Percentiles rank a stretch among this genome's conserved stretches.
Conservation (phyloP, 2,329 filamentous ascomycete species). For the Conoideocrella luteorostrata region DNA sequence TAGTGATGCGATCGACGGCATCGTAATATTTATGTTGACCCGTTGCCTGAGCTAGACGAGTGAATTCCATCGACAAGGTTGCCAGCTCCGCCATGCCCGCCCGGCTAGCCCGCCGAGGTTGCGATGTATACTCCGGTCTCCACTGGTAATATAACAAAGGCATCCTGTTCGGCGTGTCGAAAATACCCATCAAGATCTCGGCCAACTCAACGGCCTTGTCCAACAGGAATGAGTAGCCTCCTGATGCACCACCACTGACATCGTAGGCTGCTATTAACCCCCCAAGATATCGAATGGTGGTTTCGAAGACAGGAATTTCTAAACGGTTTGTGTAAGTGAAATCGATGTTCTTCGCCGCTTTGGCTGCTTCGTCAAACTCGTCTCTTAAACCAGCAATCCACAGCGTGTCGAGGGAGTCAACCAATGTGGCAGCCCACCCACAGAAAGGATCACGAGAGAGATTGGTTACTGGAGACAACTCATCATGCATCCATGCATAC, state of each 20-base stretch:
- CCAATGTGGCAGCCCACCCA: constrained; percentile 82
- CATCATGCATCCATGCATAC: constrained; percentile 80
- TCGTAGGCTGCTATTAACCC: constrained; percentile 84
- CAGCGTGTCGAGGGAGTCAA: constrained; percentile 75
- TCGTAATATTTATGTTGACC: constrained; percentile 80
- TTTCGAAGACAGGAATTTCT: constrained; percentile 87
- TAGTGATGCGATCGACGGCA: constrained; percentile 77
- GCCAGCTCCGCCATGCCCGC: constrained; percentile 67
- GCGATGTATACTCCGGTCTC: constrained; percentile 58
- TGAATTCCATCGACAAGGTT: constrained; percentile 82
- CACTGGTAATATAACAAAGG: constrained; percentile 75
- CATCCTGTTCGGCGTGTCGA: constrained; percentile 93
- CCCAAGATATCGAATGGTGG: constrained; percentile 84
- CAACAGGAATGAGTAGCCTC: constrained; percentile 59
- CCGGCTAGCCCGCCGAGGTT: constrained; percentile 55
- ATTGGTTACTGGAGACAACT: constrained; percentile 68
- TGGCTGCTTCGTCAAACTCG: constrained; percentile 74
- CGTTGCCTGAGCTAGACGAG: constrained; percentile 78
- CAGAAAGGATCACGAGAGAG: constrained; percentile 74
- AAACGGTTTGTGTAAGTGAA: constrained; percentile 64
- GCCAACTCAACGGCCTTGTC: constrained; percentile 74
- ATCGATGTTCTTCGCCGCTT: constrained; percentile 66
- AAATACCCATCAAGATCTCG: constrained; percentile 73
- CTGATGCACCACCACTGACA: constrained; percentile 57
- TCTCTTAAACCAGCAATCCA: constrained; percentile 79